phyloP scores from a whole-genome alignment of 441 rosid genomes.

The Pelargonium myrrhifolium region DNA sequence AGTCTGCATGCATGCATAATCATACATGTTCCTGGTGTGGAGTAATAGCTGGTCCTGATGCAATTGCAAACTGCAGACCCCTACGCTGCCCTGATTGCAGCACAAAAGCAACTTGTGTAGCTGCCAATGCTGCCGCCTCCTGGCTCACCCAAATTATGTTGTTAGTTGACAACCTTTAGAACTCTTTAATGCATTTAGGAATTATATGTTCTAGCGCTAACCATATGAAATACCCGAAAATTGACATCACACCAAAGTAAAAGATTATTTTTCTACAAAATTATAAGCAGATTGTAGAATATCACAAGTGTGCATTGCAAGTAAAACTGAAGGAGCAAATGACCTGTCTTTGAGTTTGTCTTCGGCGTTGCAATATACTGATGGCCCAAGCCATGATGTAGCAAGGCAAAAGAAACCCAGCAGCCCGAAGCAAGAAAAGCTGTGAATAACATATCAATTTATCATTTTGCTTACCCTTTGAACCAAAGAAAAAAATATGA shows the following conservation, averaged over 20 bases:
- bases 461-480: neutral
- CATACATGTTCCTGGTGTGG: conserved; percentile 29
- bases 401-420: conserved; percentile 30
- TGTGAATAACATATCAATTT: conserved; percentile 20
- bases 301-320: neutral
- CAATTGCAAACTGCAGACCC: conserved; percentile 69
- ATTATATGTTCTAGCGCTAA: neutral
- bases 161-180: conserved; percentile 8
- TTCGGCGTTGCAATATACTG: conserved; percentile 73
- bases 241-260: neutral
- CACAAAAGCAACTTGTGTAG: conserved; percentile 77
- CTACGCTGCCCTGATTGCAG: conserved; percentile 69
- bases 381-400: conserved; percentile 89
- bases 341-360: conserved; percentile 90
- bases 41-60: conserved; percentile 35
- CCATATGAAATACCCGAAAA: neutral
- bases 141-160: conserved; percentile 27
- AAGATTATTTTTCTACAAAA: neutral
- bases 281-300: neutral
- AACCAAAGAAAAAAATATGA: neutral
- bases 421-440: conserved; percentile 38
- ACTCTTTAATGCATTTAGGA: neutral
- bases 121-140: conserved; percentile 86
- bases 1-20: neutral
- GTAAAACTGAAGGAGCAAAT: neutral